A percentile compares a stretch with the other conserved stretches of the same genome.
Evolutionary conservation across 2,329 filamentous ascomycete genomes (phyloP).

Genomic region (Dryadomyces quercus-mongolicae): DNA sequence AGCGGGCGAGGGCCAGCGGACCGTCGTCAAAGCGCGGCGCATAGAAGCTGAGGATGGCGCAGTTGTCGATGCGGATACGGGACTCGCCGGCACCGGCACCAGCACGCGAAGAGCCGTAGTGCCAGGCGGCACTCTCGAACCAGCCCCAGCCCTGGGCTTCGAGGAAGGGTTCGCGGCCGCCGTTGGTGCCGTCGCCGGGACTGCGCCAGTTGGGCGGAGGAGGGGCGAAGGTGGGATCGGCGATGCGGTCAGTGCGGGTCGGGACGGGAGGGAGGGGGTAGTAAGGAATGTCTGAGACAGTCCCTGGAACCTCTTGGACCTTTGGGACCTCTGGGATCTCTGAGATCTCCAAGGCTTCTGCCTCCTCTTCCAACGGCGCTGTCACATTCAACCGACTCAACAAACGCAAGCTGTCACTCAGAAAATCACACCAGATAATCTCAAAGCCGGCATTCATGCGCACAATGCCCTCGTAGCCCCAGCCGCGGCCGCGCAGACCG

Average conservation of each 20-base stretch:
- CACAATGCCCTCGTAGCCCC: conserved; percentile 36
- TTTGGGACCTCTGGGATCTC: too few species aligned
- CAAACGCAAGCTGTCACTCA: conserved; percentile 27
- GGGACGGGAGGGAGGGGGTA: conserved; percentile 24
- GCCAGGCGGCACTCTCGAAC: conserved; percentile 30
- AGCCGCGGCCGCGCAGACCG: conserved; percentile 29
- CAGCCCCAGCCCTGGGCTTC: conserved; percentile 27
- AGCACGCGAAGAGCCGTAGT: conserved; percentile 26
- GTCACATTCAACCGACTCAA: conserved; percentile 33
- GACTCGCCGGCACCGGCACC: conserved; percentile 28
- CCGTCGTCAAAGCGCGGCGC: conserved; percentile 22
- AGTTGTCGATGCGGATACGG: conserved; percentile 25
- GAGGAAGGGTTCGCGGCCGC: conserved; percentile 26
- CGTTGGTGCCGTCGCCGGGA: conserved; percentile 2
- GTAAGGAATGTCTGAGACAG: too few species aligned
- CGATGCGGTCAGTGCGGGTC: conserved; percentile 22
- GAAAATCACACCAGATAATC: conserved; percentile 39
- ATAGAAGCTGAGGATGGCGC: conserved; percentile 34
- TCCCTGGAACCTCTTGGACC: too few species aligned
- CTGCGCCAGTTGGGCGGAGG: conserved; percentile 25
- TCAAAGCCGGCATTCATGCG: conserved; percentile 41
- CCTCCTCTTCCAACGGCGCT: conserved; percentile 23
- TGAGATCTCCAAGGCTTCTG: neutral
- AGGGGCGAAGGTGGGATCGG: conserved; percentile 21
- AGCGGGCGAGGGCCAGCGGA: conserved; percentile 16